Evolutionary conservation across 176 grass and related monocot species (phyloP).

Genomic region (Urochloa ruziziensis): DNA sequence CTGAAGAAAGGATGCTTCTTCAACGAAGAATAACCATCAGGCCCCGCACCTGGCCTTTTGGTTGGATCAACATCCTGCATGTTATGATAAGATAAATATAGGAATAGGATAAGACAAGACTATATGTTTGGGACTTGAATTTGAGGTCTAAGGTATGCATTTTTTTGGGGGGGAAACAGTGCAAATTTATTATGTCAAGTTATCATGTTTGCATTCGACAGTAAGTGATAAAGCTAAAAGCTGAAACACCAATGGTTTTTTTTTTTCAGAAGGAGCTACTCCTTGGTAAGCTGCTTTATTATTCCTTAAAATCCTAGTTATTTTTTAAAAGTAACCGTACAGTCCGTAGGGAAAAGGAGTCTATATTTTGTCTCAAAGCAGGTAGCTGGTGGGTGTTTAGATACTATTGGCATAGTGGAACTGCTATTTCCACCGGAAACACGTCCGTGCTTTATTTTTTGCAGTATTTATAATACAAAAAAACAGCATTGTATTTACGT

Average conservation of each 20-base stretch:
- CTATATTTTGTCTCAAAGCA: not conserved
- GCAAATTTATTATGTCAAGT: slow-evolving; percentile 3
- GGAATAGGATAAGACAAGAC: not conserved
- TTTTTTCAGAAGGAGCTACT: too few species aligned
- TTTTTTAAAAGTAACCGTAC: not conserved
- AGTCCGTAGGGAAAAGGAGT: not conserved
- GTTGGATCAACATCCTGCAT: slow-evolving; percentile 83
- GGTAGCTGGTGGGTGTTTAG: not conserved
- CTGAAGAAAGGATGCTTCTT: slow-evolving; percentile 96
- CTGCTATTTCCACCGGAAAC: not conserved
- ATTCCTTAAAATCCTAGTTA: not conserved
- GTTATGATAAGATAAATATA: slow-evolving; percentile 7
- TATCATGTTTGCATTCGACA: not conserved
- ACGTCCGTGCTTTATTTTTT: not conserved
- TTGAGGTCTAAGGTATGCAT: not conserved
- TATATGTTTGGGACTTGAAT: not conserved
- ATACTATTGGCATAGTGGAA: not conserved
- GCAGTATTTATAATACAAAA: not conserved
- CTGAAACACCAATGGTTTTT: too few species aligned
- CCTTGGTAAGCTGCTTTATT: not conserved
- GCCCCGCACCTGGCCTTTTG: slow-evolving; percentile 74
- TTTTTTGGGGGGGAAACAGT: not conserved
- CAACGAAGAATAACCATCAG: slow-evolving; percentile 73
- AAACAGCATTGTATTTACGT: not conserved
- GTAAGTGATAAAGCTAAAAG: not conserved